Evolutionary conservation across 2,329 filamentous ascomycete genomes (phyloP), one percentile per base, ranked within the genome.

Genomic region (Ilyonectria robusta): DNA sequence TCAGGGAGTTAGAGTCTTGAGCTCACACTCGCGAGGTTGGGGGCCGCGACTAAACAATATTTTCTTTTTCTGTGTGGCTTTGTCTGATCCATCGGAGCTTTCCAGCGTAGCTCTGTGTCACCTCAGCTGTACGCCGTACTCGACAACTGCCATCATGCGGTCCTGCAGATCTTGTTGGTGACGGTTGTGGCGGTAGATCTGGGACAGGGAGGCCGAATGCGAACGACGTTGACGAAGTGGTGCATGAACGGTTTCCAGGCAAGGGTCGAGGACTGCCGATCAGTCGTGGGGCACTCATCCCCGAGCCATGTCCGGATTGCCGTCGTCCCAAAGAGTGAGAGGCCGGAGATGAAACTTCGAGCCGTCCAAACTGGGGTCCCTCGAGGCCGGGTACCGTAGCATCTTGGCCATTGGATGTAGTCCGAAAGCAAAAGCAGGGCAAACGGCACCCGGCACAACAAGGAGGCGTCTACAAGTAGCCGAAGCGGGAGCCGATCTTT

Each of bases 231-330:
- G 44, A 37, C 46, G 31, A 42, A 31, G 21, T 23, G 53, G 21
- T 53, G 56, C 55, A 65, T 65, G 62, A 59, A 54, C 56, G 56
- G 56, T 48, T 65, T 31, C 48, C 19, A 11, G 55, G 46, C 29
- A 42, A 53, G 47, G 62, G 31, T 55, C 42, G 4, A 33, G 19
- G 48, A 33, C 23, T 51, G 48, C 29, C 55, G 55, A 64, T 64
- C 62, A 19, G 17, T 54, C 47, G 51, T 11, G 46, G 48, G 33
- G 15, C 23, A 31, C 23, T 40, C 23, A 51, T 55, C n/a, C 33
- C 59, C 53, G 40, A 42, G 29, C 11, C 17, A 62, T 40, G n/a
- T 37, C 50, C 3, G 23, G 8, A 9, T 31, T 42, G 26, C 29
- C 26, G 46, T 37, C 35, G n/a, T 58, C 53, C 21, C 61, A 37